Evolutionary conservation across 2,329 filamentous ascomycete genomes (phyloP), one percentile per base, ranked within the genome.

Genomic region (Zopfia rhizophila): DNA sequence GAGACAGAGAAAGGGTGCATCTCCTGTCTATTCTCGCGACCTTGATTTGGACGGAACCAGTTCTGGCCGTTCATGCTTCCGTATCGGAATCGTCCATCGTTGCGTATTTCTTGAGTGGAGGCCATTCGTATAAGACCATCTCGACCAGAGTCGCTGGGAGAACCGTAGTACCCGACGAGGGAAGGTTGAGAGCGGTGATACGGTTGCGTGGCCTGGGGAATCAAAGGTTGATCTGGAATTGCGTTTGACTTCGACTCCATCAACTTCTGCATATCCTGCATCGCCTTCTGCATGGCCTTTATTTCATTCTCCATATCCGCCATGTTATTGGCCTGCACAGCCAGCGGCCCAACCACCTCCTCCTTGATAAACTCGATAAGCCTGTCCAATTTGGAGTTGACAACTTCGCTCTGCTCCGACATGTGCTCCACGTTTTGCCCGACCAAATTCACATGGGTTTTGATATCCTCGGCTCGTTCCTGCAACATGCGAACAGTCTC

Each of bases 311-410:
- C 56, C 42, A 70, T 47, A 2, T 50, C 53, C 1, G 33, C 27
- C 12, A 42, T 55, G 57, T 64, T 66, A 42, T 64, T 55, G 4
- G 53, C 46, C 24, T 69, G 65, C n/a, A 44, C 44, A 12, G 33
- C 35, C 36, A 71, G 35, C 12, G 56, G 55, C 21, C 53, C 47
- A 10, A 61, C 45, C 7, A 70, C 53, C 5, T 63, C 60, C 1
- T 54, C 38, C 35, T 64, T 64, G 51, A 70, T 45, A 23, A 62
- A 58, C 0, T 56, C 53, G 12, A 60, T 28, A n/a, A 69, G 45
- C 18, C 56, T 49, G 21, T 65, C 64, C 13, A 72, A 40, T 33
- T 65, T 61, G 5, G 45, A 37, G 31, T 56, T 51, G 31, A 66
- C 33, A 16, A 52, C 57, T 39, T 56, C 54, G 3, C 38, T 54